Base-by-base conservation (phyloP, 2,329 filamentous ascomycete genomes). In the Calonectria fujianensis region DNA sequence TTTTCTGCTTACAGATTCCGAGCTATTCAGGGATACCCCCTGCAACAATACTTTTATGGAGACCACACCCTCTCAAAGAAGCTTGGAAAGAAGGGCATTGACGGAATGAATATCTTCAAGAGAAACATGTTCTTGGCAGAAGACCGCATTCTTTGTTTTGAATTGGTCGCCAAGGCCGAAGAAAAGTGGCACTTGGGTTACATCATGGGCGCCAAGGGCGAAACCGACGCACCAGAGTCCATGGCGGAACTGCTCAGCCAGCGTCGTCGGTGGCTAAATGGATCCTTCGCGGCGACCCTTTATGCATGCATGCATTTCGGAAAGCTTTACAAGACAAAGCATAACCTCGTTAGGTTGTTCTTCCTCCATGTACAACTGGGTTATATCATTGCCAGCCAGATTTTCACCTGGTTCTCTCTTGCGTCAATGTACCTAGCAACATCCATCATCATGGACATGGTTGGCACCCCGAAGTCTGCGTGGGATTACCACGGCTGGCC, bases 401-500 rank as follows among this genome's bases (percentile, higher is more conserved):
- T 77, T 9, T 5, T 77, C 2, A 74, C 68, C 10, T 77, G 75
- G 75, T 77, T 77, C 20, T 77, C 75, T 0, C 29, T 77, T 0
- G 68, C 73, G 0, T 74, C 75, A 0, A 77, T 74, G 18, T 27
- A 74, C 0, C 52, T 77, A 1, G 69, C 76, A 0, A 77, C 76
- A 0, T 63, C 63, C 2, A 77, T 76, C 0, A 70, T 77, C 5
- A 77, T 75, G 1, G 59, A 71, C 1, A 67, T 77, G 0, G 63
- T 74, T 0, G 75, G 76, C 0, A 74, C 68, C 3, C 75, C 75
- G 2, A 51, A 69, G 1, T 32, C 69, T 1, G 32, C 16, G 1
- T 35, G 52, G 16, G 20, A 45, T 1, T 20, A 35, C 4, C 41
- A 74, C 0, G 69, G 73, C 2, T 77, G 74, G 9, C 76, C 76